Evolutionary conservation across 2,329 filamentous ascomycete genomes (phyloP), one percentile per base, ranked within the genome.

Genomic region (Xylaria digitata): DNA sequence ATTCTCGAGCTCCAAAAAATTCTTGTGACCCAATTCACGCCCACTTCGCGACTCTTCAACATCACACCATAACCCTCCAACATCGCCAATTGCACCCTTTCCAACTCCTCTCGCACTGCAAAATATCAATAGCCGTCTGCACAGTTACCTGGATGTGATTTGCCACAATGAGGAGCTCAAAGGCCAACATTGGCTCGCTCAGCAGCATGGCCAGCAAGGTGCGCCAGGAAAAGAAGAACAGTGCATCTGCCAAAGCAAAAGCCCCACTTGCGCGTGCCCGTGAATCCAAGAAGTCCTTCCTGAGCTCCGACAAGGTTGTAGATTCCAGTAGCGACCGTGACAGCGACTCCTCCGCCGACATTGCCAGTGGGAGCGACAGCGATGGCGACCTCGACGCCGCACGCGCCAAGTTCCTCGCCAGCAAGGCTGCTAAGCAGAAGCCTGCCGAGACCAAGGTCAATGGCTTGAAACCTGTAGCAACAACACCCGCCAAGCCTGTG

Each of bases 271-370:
- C 61, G 61, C 57, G 63, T 60, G 61, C 70, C 32, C 69, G 64
- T 42, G 68, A 70, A 53, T 7, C 65, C 23, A 62, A 69, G 19
- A 72, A 67, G 21, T 43, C 57, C 8, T 49, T 64, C 54, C 73
- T 74, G 55, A 65, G 52, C 57, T 64, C 69, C 48, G 66, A 71
- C 53, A 60, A 63, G 15, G 61, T 71, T 42, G 62, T 67, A n/a
- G 65, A 78, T 63, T 81, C 81, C 71, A 61, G 48, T 37, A 66
- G 63, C 52, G 55, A 61, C 69, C 76, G 77, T 61, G 76, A 76
- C 61, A 77, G 77, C 59, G 79, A 75, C 61, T 73, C 79, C 42
- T 79, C 80, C 52, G 66, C 68, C 62, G 75, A 76, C 60, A 80
- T 76, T 61, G 75, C 75, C 62, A 77, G 76, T 61, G 75, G 76